Evolutionary conservation across 306 rosid species (phyloP).

Genomic region (Dryas drummondii): DNA sequence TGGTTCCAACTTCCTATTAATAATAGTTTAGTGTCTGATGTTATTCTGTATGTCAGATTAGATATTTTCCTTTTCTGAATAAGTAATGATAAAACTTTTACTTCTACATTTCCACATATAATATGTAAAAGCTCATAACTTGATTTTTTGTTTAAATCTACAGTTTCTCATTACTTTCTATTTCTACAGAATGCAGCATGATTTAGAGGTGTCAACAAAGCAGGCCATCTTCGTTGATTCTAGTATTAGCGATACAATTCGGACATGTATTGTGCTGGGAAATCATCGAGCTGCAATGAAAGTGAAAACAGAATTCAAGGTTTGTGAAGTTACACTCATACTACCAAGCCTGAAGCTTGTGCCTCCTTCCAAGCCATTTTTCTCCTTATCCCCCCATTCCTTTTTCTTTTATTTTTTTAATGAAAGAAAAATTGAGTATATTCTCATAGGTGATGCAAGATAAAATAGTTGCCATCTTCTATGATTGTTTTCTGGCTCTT

Average conservation of each 20-base stretch:
- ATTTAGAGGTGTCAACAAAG: constrained; percentile 84
- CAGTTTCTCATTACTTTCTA: constrained; percentile 11
- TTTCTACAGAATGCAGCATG: constrained; percentile 78
- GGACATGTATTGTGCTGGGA: constrained; percentile 96
- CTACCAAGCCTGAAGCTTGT: background rate
- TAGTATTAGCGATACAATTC: constrained; percentile 91
- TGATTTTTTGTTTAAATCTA: background rate
- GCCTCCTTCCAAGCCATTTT: background rate
- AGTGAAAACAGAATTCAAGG: constrained; percentile 98
- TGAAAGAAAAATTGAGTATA: background rate
- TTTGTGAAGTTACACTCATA: constrained; percentile 33
- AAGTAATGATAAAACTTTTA: background rate
- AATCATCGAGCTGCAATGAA: constrained; percentile 85
- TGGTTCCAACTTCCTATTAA: constrained; percentile 3
- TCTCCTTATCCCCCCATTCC: background rate
- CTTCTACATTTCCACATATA: background rate
- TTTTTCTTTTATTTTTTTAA: background rate
- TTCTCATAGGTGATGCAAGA: constrained; percentile 16
- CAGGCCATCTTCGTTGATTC: constrained; percentile 98
- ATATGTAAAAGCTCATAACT: background rate
- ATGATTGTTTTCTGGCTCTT: constrained; percentile 4
- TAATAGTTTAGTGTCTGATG: constrained; percentile 7
- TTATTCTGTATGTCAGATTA: background rate
- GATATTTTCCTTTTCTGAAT: background rate
- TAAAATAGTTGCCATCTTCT: background rate